Percentiles rank a stretch among this genome's conserved stretches.
Evolutionary conservation across 305 asterid species (phyloP).

Genomic region (Salvia sclarea): DNA sequence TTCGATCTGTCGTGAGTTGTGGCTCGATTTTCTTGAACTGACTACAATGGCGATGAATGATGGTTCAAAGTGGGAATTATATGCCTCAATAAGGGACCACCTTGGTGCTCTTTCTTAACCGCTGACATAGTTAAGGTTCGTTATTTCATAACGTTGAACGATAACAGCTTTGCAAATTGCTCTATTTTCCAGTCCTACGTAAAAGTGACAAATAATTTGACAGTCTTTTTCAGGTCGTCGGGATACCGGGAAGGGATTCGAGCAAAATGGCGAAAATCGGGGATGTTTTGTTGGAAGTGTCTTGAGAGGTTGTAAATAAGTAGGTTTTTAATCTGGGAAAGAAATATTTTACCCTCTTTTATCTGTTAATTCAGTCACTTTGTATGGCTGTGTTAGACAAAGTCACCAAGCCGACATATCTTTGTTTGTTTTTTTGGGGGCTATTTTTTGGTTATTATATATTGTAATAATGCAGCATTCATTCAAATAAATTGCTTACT

Average conservation of each 20-base stretch:
- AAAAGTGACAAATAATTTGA: not conserved
- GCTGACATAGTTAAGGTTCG: conserved; percentile 42
- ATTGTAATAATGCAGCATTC: conserved; percentile 26
- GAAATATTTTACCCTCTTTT: conserved; percentile 13
- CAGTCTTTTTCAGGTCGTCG: conserved; percentile 34
- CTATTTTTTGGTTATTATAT: conserved; percentile 31
- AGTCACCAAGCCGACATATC: conserved; percentile 4
- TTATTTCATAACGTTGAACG: conserved; percentile 19
- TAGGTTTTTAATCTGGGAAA: conserved; percentile 16
- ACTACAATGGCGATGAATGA: conserved; percentile 17
- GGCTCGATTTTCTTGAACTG: conserved; percentile 33
- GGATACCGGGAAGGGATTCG: conserved; percentile 9
- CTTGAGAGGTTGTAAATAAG: conserved; percentile 48
- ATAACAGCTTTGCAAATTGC: not conserved
- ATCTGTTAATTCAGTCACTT: conserved; percentile 1
- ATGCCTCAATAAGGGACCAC: conserved; percentile 39
- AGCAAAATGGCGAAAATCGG: conserved; percentile 28
- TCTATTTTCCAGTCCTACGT: not conserved
- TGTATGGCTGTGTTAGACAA: conserved; percentile 28
- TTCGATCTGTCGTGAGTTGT: conserved; percentile 84
- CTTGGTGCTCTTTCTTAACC: conserved; percentile 33
- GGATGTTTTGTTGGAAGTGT: conserved; percentile 15
- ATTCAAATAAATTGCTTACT: conserved; percentile 21
- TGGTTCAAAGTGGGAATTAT: conserved; percentile 39
- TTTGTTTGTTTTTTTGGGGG: not conserved